phyloP scores from a whole-genome alignment of 148 eudicot genomes.

The Vaccinium corymbosum region DNA sequence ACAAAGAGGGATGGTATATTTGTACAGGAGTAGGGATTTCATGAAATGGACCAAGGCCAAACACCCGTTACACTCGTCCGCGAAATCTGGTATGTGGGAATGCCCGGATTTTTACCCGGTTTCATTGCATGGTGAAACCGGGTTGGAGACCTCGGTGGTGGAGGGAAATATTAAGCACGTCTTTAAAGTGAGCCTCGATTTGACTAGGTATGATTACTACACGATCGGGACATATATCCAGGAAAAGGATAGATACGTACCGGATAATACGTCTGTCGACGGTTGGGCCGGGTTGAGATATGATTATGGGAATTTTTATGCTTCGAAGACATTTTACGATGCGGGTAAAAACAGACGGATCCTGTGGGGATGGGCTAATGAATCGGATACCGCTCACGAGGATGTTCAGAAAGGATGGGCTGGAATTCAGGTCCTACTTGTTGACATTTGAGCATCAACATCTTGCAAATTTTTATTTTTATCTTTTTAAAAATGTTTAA shows the following conservation, averaged over 20 bases:
- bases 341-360: constrained; percentile 40
- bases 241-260: constrained; percentile 35
- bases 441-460: no score
- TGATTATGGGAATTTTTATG: constrained; percentile 84
- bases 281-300: constrained; percentile 77
- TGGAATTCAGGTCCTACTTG: constrained; percentile 52
- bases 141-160: constrained; percentile 44
- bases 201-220: constrained; percentile 66
- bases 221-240: constrained; percentile 51
- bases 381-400: constrained; percentile 40
- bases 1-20: constrained; percentile 46
- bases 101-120: constrained; percentile 87
- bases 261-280: constrained; percentile 45
- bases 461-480: not conserved
- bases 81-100: constrained; percentile 66
- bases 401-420: constrained; percentile 70
- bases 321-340: constrained; percentile 73
- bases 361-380: constrained; percentile 80
- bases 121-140: constrained; percentile 25
- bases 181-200: constrained; percentile 70
- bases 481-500: not conserved
- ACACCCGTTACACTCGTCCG: constrained; percentile 54
- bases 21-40: constrained; percentile 62
- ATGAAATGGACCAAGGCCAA: constrained; percentile 50
- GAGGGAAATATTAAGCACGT: constrained; percentile 50